Percentiles rank a stretch among this genome's conserved stretches.
Evolutionary conservation across 441 rosid species (phyloP).

Genomic region (Mallotus japonicus): DNA sequence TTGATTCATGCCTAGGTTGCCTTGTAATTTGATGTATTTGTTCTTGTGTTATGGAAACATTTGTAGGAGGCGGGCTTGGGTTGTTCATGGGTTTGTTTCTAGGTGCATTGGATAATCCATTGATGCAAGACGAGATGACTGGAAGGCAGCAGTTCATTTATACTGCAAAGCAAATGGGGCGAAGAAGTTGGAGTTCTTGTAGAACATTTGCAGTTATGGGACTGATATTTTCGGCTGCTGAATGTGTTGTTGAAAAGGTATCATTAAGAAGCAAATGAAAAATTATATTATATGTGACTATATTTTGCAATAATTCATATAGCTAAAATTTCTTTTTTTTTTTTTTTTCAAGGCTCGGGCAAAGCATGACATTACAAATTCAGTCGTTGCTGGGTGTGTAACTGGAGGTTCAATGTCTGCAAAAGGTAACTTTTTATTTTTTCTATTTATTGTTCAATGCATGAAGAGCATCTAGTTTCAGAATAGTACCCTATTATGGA

Average conservation of each 20-base stretch:
- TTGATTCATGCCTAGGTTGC: not conserved
- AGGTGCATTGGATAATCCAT: slow-evolving; percentile 81
- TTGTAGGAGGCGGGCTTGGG: slow-evolving; percentile 90
- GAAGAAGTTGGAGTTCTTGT: slow-evolving; percentile 79
- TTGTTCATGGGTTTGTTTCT: slow-evolving; percentile 80
- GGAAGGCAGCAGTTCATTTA: slow-evolving; percentile 71
- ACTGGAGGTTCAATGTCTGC: slow-evolving; percentile 91
- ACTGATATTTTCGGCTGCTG: slow-evolving; percentile 81
- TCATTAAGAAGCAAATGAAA: too few species aligned
- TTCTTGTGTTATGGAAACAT: slow-evolving; percentile 14
- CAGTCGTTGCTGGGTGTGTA: slow-evolving; percentile 82
- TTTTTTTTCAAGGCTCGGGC: slow-evolving; percentile 66
- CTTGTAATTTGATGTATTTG: slow-evolving; percentile 2
- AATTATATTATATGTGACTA: not conserved
- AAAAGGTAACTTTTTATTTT: slow-evolving; percentile 26
- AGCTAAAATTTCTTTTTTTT: slow-evolving; percentile 4
- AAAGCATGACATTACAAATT: slow-evolving; percentile 78
- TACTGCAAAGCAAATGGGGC: slow-evolving; percentile 79
- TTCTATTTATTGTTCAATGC: not conserved
- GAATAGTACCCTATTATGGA: not conserved
- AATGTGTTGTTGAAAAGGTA: slow-evolving; percentile 92
- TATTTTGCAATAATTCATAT: too few species aligned
- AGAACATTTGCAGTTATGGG: slow-evolving; percentile 96
- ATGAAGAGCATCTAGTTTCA: too few species aligned
- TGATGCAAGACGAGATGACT: slow-evolving; percentile 73